Conservation (phyloP, 2,329 filamentous ascomycete genomes). For the Cercospora sp. region DNA sequence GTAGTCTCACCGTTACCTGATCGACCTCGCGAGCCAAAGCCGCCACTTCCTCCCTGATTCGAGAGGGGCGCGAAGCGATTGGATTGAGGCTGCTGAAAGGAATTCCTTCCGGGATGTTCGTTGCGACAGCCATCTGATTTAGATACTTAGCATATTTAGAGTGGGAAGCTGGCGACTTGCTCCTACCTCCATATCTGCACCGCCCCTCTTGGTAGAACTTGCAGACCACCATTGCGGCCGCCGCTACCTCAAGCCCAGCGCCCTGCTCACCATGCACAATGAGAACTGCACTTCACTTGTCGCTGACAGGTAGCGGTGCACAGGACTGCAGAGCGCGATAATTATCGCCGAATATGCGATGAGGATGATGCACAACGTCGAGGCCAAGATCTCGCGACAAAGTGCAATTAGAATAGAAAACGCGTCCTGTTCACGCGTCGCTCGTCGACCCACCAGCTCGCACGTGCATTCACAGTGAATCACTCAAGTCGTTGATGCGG, state of each 20-base stretch:
- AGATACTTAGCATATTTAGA: not conserved
- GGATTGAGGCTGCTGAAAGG: conserved; percentile 8
- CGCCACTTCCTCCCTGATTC: conserved; percentile 11
- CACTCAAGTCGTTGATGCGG: not conserved
- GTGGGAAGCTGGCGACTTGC: not conserved
- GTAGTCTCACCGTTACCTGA: conserved; percentile 8
- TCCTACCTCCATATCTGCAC: conserved; percentile 65
- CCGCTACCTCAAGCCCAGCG: not conserved
- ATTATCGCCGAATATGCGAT: not conserved
- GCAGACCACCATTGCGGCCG: conserved; percentile 50
- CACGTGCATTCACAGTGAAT: not conserved
- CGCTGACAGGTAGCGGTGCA: not conserved
- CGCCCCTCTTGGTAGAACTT: conserved; percentile 64
- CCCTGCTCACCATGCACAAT: not conserved
- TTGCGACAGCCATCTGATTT: conserved; percentile 2
- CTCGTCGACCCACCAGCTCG: no score
- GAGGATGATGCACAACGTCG: not conserved
- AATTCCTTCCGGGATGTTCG: conserved; percentile 1
- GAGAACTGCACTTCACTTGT: not conserved
- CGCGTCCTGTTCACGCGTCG: conserved; percentile 12
- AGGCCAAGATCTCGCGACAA: not conserved
- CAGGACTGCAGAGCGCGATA: not conserved
- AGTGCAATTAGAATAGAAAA: not conserved
- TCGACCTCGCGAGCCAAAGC: conserved; percentile 1
- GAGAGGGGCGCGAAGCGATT: conserved; percentile 14